Evolutionary conservation across 805 yeast genomes (phyloP), one percentile per base, ranked within the genome.

Genomic region (Torulaspora maleeae): DNA sequence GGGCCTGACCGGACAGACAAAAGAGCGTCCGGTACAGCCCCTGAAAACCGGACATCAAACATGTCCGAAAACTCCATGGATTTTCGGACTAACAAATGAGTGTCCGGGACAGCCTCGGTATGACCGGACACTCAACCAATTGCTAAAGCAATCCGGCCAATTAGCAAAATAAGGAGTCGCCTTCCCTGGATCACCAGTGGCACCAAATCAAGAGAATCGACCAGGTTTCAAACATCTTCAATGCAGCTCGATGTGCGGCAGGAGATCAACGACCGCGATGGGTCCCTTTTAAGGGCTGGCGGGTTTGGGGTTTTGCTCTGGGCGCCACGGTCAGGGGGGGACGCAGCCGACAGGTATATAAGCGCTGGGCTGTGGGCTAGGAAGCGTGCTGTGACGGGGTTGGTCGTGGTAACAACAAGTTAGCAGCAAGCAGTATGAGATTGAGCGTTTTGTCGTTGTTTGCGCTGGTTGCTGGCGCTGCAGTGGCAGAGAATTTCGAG

Each of bases 391-490:
- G 3, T 6, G 25, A 2, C 25, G 25, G 10, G 5, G 20, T 19
- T 19, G 20, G 20, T 19, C 3, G 5, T 7, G 9, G 25, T 22
- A 9, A 27, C 30, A 27, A 27, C 30, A 2, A 27, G 30, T 29
- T 9, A 11, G 27, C 15, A 37, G 20, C n/a, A 17, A 13, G 15
- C 5, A 27, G 8, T 19, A 37, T 43, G 40, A 43, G 19, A 30
- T 29, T 43, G 32, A 34, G 34, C 17, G 15, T 28, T 15, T 27
- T 43, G 13, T 29, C 37, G 25, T 13, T 29, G 5, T 29, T 27
- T 24, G 43, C 43, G 12, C 37, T 39, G 24, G 36, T 39, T n/a
- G 37, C 45, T 17, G 51, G 41, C 9, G 38, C 36, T 32, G 48
- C 37, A 7, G 41, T 45, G 33, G 51, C 46, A 15, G 47, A 42